A percentile compares a stretch with the other conserved stretches of the same genome.
Conservation (phyloP, 2,329 filamentous ascomycete species). For the Cladorrhinum sp. region DNA sequence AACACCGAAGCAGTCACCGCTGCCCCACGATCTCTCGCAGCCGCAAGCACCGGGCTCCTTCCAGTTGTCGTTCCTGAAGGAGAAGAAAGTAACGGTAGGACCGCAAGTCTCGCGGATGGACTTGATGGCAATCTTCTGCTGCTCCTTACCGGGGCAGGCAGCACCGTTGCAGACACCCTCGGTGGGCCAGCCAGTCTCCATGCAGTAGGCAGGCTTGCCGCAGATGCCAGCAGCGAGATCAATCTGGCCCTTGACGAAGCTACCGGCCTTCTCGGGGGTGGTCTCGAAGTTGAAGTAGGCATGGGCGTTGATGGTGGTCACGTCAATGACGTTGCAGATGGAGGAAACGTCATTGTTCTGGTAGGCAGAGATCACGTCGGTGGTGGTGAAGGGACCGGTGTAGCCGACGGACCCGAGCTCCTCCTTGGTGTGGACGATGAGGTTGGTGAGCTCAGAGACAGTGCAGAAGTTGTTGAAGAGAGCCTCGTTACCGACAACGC, state of each 20-base stretch:
- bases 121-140: conserved; percentile 72
- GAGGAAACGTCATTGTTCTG: conserved; percentile 56
- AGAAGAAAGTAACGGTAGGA: conserved; percentile 75
- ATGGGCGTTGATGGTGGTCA: conserved; percentile 84
- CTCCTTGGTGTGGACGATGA: conserved; percentile 66
- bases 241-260: conserved; percentile 73
- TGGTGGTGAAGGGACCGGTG: conserved; percentile 73
- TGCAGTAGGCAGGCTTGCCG: conserved; percentile 71
- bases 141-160: conserved; percentile 61
- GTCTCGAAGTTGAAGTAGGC: conserved; percentile 84
- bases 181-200: conserved; percentile 89
- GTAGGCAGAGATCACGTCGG: conserved; percentile 81
- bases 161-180: conserved; percentile 65
- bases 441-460: conserved; percentile 61
- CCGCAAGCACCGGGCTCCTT: conserved; percentile 66
- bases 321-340: conserved; percentile 72
- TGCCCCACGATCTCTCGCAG: conserved; percentile 82
- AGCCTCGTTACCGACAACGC: conserved; percentile 90
- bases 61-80: conserved; percentile 75
- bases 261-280: conserved; percentile 63
- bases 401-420: conserved; percentile 65
- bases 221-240: conserved; percentile 67
- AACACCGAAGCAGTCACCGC: conserved; percentile 47
- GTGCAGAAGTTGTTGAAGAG: conserved; percentile 70
- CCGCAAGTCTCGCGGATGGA: conserved; percentile 66